Evolutionary conservation across 2,329 filamentous ascomycete species (phyloP), one percentile per base, ranked within the genome.

Genomic region (Coleophoma eucalyptorum): DNA sequence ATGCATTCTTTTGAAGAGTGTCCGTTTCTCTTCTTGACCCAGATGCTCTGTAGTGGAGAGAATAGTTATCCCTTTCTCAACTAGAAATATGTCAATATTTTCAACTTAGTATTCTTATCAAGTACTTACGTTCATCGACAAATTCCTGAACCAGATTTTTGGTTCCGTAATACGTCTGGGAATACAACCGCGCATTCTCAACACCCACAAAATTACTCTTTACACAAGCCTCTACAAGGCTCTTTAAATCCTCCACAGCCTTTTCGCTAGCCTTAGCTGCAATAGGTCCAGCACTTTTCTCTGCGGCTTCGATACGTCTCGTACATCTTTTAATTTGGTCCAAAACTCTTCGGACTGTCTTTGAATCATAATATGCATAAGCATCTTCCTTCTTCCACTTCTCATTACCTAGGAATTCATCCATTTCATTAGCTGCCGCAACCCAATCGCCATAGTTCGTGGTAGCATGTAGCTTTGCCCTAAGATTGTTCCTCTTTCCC

Each of bases 151-250:
- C 89, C 57, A 97, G 71, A 54, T 94, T 83, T 69, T 99, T 99
- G n/a, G 94, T 97, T 32, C 94, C 94, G 61, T 91, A 96, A 66
- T 99, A 99, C 3, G 93, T 96, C 72, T 97, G 92, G 62, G 90
- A 96, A 67, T 99, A 99, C n/a, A 99, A 72, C 49, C 90, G 81
- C 10, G 93, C 84, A 62, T 96, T 97, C 69, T 99, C 94, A 13
- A 96, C 86, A 0, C 94, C 94, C 16, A 90, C 90, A 69, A 97
- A 99, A 65, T 99, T 97, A 70, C 92, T 96, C 78, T 97, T 99
- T 61, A 97, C 87, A 66, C 92, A 97, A 13, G 89, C 90, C 72
- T 96, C 90, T 18, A 95, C 75, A 52, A 97, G 71, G 1, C 79
- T 79, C 55, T 84, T 86, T 49, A 99, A 76, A 49, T 94, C 90